Conservation (phyloP, 495 filamentous ascomycete species). For the Emericellopsis terricola region DNA sequence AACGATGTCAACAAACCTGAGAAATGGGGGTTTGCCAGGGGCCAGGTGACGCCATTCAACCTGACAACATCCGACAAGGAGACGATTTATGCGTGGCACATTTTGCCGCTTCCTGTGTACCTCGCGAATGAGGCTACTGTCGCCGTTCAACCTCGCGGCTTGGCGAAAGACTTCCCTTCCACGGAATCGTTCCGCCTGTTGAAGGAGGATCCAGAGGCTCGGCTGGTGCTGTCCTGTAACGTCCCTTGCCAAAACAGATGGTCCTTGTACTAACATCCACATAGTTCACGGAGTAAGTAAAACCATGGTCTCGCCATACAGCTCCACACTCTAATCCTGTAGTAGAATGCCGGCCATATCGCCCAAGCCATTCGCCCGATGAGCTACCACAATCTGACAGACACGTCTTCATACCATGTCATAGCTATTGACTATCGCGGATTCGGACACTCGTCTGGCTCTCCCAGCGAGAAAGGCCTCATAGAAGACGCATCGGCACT, state of each 20-base stretch:
- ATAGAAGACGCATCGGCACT: conserved; percentile 61
- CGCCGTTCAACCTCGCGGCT: conserved; percentile 27
- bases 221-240: conserved; percentile 39
- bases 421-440: conserved; percentile 77
- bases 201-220: conserved; percentile 38
- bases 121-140: conserved; percentile 34
- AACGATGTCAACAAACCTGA: conserved; percentile 54
- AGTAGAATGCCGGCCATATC: conserved; percentile 42
- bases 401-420: conserved; percentile 38
- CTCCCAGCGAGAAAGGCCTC: conserved; percentile 65
- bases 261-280: not conserved
- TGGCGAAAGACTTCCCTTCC: conserved; percentile 33
- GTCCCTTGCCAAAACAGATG: not conserved
- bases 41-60: conserved; percentile 51
- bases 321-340: not conserved
- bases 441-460: conserved; percentile 64
- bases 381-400: conserved; percentile 43
- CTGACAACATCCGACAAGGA: conserved; percentile 38
- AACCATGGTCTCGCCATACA: not conserved
- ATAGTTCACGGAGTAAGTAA: conserved; percentile 26
- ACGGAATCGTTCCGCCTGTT: conserved; percentile 41
- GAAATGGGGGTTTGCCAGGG: conserved; percentile 72
- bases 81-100: conserved; percentile 51
- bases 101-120: conserved; percentile 49
- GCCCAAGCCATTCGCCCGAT: conserved; percentile 42